phyloP scores from a whole-genome alignment of 2,329 filamentous ascomycete species.

The Daldinia sp. region DNA sequence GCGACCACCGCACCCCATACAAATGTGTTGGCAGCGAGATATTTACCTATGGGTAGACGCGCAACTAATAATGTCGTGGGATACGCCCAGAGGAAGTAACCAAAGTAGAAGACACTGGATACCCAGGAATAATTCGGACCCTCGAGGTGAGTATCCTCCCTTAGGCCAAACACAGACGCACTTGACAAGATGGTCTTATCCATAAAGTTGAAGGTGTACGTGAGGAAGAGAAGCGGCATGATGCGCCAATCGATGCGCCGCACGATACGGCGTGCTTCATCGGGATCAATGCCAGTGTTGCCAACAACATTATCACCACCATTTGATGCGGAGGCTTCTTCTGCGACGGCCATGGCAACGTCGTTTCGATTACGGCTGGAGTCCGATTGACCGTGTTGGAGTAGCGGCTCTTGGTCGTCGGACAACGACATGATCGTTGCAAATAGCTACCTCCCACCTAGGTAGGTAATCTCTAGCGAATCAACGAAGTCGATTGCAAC shows the following conservation, averaged over 20 bases:
- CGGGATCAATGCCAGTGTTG: slow-evolving; percentile 20
- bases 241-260: slow-evolving; percentile 64
- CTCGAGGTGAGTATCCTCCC: slow-evolving; percentile 54
- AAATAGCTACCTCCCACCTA: slow-evolving; percentile 1
- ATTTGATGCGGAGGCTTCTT: not conserved
- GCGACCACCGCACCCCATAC: slow-evolving; percentile 60
- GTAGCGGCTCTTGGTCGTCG: slow-evolving; percentile 20
- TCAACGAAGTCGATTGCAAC: slow-evolving; percentile 19
- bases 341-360: slow-evolving; percentile 17
- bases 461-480: slow-evolving; percentile 26
- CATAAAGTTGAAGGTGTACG: slow-evolving; percentile 68
- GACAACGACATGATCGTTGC: slow-evolving; percentile 23
- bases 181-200: slow-evolving; percentile 67
- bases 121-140: slow-evolving; percentile 58
- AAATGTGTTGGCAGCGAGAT: slow-evolving; percentile 56
- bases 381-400: slow-evolving; percentile 16
- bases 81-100: slow-evolving; percentile 60
- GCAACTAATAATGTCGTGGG: slow-evolving; percentile 59
- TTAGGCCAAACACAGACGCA: slow-evolving; percentile 64
- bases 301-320: not conserved
- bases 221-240: slow-evolving; percentile 64
- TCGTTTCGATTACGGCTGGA: slow-evolving; percentile 10
- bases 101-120: slow-evolving; percentile 57
- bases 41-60: slow-evolving; percentile 57
- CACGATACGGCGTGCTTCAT: slow-evolving; percentile 50